Evolutionary conservation across 2,329 filamentous ascomycete species (phyloP).

Genomic region (Colletotrichum sp.): DNA sequence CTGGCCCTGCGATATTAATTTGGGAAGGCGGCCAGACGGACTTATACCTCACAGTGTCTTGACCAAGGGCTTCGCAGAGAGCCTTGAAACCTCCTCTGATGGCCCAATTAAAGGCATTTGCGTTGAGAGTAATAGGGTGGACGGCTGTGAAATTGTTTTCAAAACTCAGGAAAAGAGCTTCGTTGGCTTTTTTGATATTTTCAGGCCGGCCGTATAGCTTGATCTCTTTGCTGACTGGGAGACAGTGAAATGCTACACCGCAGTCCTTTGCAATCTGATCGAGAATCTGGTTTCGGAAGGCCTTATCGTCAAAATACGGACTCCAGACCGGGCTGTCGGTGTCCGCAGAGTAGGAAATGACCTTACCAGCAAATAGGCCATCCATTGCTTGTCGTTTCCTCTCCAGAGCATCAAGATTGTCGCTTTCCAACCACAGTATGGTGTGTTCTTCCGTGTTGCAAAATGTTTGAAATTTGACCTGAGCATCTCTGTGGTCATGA

Average conservation of each 20-base stretch:
- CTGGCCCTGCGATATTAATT: constrained; percentile 35
- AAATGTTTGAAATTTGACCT: constrained; percentile 28
- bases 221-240: constrained; percentile 33
- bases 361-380: constrained; percentile 34
- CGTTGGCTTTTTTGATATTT: constrained; percentile 19
- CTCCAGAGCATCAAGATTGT: constrained; percentile 31
- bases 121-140: not conserved
- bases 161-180: constrained; percentile 28
- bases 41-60: constrained; percentile 25
- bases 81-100: constrained; percentile 35
- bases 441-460: constrained; percentile 29
- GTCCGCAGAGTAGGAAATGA: constrained; percentile 26
- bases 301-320: constrained; percentile 25
- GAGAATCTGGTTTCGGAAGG: not conserved
- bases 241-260: constrained; percentile 30
- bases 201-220: constrained; percentile 29
- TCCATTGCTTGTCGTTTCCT: constrained; percentile 36
- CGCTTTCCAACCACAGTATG: constrained; percentile 43
- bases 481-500: constrained; percentile 36
- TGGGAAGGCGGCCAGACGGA: constrained; percentile 34
- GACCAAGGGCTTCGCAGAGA: constrained; percentile 29
- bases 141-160: constrained; percentile 24
- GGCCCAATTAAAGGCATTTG: constrained; percentile 31
- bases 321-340: constrained; percentile 34
- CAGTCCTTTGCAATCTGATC: not conserved